Base-by-base conservation (phyloP, 1,284 basidiomycete species). In the Schizophyllum amplum region DNA sequence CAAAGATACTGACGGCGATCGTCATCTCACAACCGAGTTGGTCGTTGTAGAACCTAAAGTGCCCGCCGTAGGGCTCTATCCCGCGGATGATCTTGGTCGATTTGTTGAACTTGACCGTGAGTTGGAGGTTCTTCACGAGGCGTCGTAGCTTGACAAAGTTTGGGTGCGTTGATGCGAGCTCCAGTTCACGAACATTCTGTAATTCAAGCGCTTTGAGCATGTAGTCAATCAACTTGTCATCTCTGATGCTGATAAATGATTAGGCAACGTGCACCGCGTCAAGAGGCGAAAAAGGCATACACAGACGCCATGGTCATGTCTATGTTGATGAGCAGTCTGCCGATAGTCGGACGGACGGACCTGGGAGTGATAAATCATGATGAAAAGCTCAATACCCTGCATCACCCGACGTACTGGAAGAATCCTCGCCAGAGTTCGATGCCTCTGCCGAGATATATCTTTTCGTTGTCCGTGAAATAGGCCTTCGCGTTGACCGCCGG, bases 371-470 rank as follows among this genome's bases (percentile, higher is more conserved):
- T n/a, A n/a, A n/a, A n/a, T n/a, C n/a, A 22, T 49, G 52, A 11
- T 13, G 21, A 25, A 48, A 7, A 49, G 57, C 47, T 1, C 59
- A 21, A 50, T 21, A 13, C 24, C n/a, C n/a, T n/a, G 3, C 15
- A 15, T 9, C 3, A 21, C 3, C 15, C 3, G 21, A 24, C 20
- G 48, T 51, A 82, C 74, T 79, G 77, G 58, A 77, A 80, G 55
- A 72, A 77, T 0, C 79, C 79, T 6, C 74, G 61, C 75, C 77
- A 78, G 1, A 80, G 63, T 53, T 77, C 73, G 4, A 80, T 62
- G 0, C 76, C 75, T 5, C 64, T 63, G 0, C 64, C 64, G 21
- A 65, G 55, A 3, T 48, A 27, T 47, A 21, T 47, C 24, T 24
- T 49, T 4, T 47, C 52, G 20, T 21, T 27, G n/a, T 54, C 50